Percentiles rank a stretch among this genome's conserved stretches.
Evolutionary conservation across 345 rosid genomes (phyloP).

Genomic region (Rhodomyrtus tomentosa): DNA sequence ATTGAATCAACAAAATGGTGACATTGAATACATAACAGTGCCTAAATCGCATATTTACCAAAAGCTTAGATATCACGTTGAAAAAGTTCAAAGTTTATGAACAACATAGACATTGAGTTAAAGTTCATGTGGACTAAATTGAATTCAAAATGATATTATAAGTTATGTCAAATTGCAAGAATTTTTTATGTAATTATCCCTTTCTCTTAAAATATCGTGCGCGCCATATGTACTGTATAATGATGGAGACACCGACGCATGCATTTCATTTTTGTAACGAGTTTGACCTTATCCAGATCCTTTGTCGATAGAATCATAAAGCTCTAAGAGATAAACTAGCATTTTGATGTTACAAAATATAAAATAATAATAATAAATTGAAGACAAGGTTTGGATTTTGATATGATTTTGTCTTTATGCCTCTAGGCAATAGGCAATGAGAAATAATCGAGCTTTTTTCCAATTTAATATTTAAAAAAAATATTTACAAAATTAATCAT

Average conservation of each 20-base stretch:
- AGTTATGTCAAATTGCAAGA: fast-evolving
- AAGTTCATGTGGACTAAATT: not conserved
- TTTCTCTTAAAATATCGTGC: not conserved
- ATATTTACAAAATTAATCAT: too few species aligned
- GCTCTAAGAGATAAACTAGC: not conserved
- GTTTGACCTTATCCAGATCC: not conserved
- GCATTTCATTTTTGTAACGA: not conserved
- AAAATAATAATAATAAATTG: not conserved
- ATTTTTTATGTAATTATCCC: not conserved
- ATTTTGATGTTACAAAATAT: not conserved
- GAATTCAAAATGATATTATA: not conserved
- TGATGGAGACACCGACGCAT: not conserved
- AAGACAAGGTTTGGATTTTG: not conserved
- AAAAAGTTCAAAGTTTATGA: fast-evolving
- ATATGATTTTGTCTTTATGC: not conserved
- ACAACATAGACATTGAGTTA: fast-evolving
- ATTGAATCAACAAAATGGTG: not conserved
- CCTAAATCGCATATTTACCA: not conserved
- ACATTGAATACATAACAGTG: not conserved
- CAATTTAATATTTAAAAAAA: too few species aligned
- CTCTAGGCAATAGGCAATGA: too few species aligned
- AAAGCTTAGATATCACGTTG: fast-evolving
- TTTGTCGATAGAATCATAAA: not conserved
- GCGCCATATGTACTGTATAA: not conserved
- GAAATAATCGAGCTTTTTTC: too few species aligned